Base-by-base conservation (phyloP, 148 eudicot species). In the Limonium bicolor region DNA sequence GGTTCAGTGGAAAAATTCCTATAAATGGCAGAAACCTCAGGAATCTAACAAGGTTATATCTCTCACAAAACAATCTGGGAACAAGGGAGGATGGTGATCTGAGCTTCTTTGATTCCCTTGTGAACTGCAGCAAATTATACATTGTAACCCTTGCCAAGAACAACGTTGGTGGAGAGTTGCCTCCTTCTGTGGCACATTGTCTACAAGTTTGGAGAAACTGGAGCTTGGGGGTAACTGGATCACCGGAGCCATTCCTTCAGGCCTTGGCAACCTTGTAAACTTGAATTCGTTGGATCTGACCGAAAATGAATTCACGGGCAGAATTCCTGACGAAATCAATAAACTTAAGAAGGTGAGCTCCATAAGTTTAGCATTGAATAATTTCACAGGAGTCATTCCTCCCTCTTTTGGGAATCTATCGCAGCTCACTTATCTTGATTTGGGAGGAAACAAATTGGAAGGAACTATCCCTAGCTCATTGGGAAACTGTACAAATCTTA, bases 401-500 rank as follows among this genome's bases (percentile, higher is more conserved):
- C 6, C 20, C 18, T 50, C 62, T 6, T 10, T 66, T 0, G 62
- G 62, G 32, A 71, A 66, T 32, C 32, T 71, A 13, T 58, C 55
- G n/a, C 18, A 9, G 18, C 20, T 71, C 36, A 44, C 28, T 29
- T 8, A 0, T 3, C 5, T 65, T 6, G 12, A 9, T 31, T 12
- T 70, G 7, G 19, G 24, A 5, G n/a, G 19, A 6, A 70, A 64
- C 53, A 20, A 15, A 0, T 59, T 70, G 2, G 20, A 53, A 14
- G 67, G 67, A 0, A 8, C 19, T 4, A 61, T 70, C 30, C 67
- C 75, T 13, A 27, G 63, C 18, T 51, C 36, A 30, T 13, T 70
- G 3, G 70, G 70, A 35, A 19, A 40, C 20, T 65, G 65, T 28
- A 26, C 25, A 38, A 53, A 27, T 25, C 46, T 70, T 18, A 13